Conservation (phyloP, 1,284 basidiomycete genomes). For the Cerioporus squamosus region DNA sequence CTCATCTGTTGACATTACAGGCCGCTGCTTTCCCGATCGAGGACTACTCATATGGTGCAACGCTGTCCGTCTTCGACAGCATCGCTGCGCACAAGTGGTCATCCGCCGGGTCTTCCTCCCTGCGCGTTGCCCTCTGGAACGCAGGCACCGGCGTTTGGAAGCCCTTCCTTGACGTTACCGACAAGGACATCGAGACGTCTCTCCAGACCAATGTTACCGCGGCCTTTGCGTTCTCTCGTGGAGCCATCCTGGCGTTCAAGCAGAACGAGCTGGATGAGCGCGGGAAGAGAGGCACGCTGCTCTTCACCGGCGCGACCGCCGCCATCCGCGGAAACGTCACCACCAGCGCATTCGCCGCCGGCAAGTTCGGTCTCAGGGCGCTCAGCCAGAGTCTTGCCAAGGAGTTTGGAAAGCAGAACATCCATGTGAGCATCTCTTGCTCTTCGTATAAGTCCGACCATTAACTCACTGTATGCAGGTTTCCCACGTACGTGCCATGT, state of each 20-base stretch:
- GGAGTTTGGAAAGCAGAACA: slow-evolving; percentile 79
- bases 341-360: slow-evolving; percentile 70
- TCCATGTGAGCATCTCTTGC: slow-evolving; percentile 60
- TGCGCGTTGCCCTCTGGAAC: slow-evolving; percentile 74
- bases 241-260: slow-evolving; percentile 64
- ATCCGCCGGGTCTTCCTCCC: slow-evolving; percentile 40
- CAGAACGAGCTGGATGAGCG: slow-evolving; percentile 53
- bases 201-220: slow-evolving; percentile 60
- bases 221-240: slow-evolving; percentile 70
- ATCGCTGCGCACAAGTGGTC: slow-evolving; percentile 54
- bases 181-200: slow-evolving; percentile 54
- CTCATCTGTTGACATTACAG: slow-evolving; percentile 39
- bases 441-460: neutral
- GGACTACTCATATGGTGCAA: slow-evolving; percentile 55
- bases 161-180: slow-evolving; percentile 66
- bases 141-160: slow-evolving; percentile 60
- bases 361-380: slow-evolving; percentile 68
- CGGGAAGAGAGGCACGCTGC: slow-evolving; percentile 60
- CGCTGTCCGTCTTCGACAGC: slow-evolving; percentile 54
- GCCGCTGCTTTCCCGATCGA: slow-evolving; percentile 62
- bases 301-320: slow-evolving; percentile 82
- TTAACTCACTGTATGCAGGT: slow-evolving; percentile 46
- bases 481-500: slow-evolving; percentile 56
- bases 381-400: slow-evolving; percentile 77
- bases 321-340: slow-evolving; percentile 62